Conservation (phyloP, 169 alveolate genomes). For the Plasmodium billcollinsi region DNA sequence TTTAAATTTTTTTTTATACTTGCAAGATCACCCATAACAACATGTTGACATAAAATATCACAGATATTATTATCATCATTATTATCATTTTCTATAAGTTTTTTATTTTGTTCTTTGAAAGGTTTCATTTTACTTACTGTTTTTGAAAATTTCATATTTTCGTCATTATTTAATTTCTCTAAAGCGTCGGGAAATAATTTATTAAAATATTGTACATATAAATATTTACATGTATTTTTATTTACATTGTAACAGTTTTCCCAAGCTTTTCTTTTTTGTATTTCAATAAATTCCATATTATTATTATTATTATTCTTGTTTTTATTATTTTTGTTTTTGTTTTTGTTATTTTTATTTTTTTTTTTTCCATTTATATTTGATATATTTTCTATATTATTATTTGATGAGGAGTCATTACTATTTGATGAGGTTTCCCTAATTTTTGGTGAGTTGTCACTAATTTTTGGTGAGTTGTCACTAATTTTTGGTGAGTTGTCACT, state of each 20-base stretch:
- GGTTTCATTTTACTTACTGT: slow-evolving; percentile 61
- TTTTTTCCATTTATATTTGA: too few relatives aligned
- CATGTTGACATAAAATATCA: slow-evolving; percentile 37
- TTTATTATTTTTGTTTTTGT: background rate
- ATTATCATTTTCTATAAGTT: background rate
- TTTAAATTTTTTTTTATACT: slow-evolving; percentile 22
- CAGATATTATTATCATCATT: slow-evolving; percentile 1
- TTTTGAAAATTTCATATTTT: slow-evolving; percentile 8
- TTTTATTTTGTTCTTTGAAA: background rate
- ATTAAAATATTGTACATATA: slow-evolving; percentile 38
- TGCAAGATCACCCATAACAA: slow-evolving; percentile 22
- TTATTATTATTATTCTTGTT: background rate
- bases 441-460: background rate
- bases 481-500: background rate
- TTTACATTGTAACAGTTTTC: slow-evolving; percentile 20
- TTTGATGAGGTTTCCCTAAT: background rate
- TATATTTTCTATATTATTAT: too few relatives aligned
- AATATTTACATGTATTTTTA: slow-evolving; percentile 39
- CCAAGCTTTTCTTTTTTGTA: slow-evolving; percentile 43
- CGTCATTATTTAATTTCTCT: background rate
- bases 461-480: background rate
- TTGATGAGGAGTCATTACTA: background rate
- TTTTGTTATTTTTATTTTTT: background rate
- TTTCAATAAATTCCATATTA: background rate
- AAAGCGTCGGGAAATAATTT: slow-evolving; percentile 42